Evolutionary conservation across 108 stramenopile species (phyloP).

Genomic region (Nitzschia sp.): DNA sequence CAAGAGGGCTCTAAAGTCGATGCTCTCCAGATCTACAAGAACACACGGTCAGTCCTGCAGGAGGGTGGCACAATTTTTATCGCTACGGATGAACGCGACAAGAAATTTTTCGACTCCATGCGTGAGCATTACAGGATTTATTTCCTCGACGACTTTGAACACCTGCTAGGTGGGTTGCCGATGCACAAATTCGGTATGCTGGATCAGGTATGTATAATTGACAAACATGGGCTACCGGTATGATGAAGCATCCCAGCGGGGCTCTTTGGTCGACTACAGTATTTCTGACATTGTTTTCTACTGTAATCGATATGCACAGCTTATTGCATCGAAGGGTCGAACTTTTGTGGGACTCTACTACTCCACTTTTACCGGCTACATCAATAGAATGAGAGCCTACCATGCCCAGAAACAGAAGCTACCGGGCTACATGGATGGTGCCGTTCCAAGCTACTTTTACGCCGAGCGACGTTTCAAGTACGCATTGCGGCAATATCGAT

Average conservation of each 20-base stretch:
- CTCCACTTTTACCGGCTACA: slow-evolving; percentile 58
- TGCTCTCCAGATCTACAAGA: slow-evolving; percentile 30
- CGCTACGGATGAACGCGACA: slow-evolving; percentile 66
- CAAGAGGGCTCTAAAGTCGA: slow-evolving; percentile 35
- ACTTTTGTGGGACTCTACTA: slow-evolving; percentile 67
- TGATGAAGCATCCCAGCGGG: too few relatives aligned
- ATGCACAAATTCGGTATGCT: slow-evolving; percentile 70
- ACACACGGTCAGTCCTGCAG: slow-evolving; percentile 17
- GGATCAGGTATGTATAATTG: too few relatives aligned
- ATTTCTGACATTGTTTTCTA: too few relatives aligned
- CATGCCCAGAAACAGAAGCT: background rate
- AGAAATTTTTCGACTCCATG: slow-evolving; percentile 30
- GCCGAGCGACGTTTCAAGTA: background rate
- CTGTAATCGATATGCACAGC: too few relatives aligned
- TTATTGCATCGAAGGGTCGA: slow-evolving; percentile 64
- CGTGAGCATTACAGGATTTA: slow-evolving; percentile 46
- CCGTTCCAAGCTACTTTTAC: background rate
- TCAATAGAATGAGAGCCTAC: background rate
- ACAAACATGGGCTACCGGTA: too few relatives aligned
- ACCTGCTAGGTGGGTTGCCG: slow-evolving; percentile 24
- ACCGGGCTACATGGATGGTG: background rate
- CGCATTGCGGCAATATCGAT: background rate
- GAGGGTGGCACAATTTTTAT: slow-evolving; percentile 36
- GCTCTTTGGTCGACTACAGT: too few relatives aligned
- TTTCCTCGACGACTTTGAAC: slow-evolving; percentile 44